Base-by-base conservation (phyloP, 2,329 filamentous ascomycete species). In the Penicillium rolfsii region DNA sequence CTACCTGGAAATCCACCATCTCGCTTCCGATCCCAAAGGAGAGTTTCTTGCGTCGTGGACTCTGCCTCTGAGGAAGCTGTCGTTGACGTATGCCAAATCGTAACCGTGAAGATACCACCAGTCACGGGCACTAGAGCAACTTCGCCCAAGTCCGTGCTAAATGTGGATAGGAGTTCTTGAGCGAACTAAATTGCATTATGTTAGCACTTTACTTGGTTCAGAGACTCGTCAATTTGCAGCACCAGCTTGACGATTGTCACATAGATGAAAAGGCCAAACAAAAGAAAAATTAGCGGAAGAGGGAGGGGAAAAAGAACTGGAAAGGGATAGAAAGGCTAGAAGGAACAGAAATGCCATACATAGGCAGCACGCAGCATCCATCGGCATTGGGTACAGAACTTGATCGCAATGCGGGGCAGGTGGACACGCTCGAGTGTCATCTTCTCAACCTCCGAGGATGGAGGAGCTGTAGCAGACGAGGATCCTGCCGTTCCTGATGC, bases 141-240 rank as follows among this genome's bases (percentile, higher is more conserved):
- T 76, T 98, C 94, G 63, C 93, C 93, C 1, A 98, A 85, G 48
- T 87, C 83, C 1, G 88, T 91, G 57, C 87, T 86, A 80, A 99
- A 99, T 0, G 94, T 99, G 1, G 92, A 96, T 40, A 99, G 87
- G 48, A 99, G 87, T 77, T 98, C 95, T 83, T 98, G 95, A 52
- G 89, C 94, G 76, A 90, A 97, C 91, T 97, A 68, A 38, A 56
- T 22, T 2, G 30, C 22, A 11, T 59, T 54, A 9, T 46, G 28
- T 57, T 43, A 58, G 54, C 9, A 24, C 4, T 2, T 11, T n/a
- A 11, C 12, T 50, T 43, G 26, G 22, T 41, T 16, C 26, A 9
- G 24, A 11, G 40, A 26, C 33, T 28, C 53, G 33, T 19, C 4
- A 35, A 5, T n/a, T 41, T 57, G 11, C 22, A 22, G 8, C n/a